Evolutionary conservation across 2,329 filamentous ascomycete species (phyloP), one percentile per base, ranked within the genome.

Genomic region (Plenodomus biglobosus): DNA sequence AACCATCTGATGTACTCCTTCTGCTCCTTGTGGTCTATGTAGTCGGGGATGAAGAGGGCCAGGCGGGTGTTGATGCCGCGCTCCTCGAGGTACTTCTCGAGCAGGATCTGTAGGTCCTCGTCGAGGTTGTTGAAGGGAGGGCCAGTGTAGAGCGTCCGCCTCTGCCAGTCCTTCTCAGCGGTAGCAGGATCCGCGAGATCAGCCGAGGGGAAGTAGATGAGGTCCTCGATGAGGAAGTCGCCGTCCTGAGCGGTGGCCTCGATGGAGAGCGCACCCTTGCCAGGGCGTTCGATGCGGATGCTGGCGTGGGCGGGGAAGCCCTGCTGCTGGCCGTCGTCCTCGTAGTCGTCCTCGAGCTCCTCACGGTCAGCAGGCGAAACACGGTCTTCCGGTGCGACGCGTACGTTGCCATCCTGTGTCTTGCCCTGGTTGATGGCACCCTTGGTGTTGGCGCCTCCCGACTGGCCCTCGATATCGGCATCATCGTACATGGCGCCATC

Each of bases 11-110:
- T 78, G 75, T 99, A 99, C 81, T 99, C 94, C 77, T 85, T 88
- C 84, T 97, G 92, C 84, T 99, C 94, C 86, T 99, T 99, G 76
- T 88, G 84, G 71, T 97, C 91, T 68, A 97, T 92, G 78, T 96
- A 99, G 73, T 97, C 92, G 32, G 92, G 90, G 38, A 95, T 86
- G 74, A 97, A 96, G 60, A 92, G 78, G 44, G 92, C 92, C 64
- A 99, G 82, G 50, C 86, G 83, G 63, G 87, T 85, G 67, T 92
- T 90, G 75, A 99, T 84, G 57, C 92, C 94, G 63, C 94, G 85
- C 82, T 96, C 94, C 75, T 96, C 91, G 56, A 99, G 83, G 78
- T 92, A 99, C 63, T 87, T 85, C 81, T 97, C 92, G 71, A 97
- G 81, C 63, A 96, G 81, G 44, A 90, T 81, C 80, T 97, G 92